Base-by-base conservation (phyloP, 2,329 filamentous ascomycete genomes). In the Exophiala bonariae region DNA sequence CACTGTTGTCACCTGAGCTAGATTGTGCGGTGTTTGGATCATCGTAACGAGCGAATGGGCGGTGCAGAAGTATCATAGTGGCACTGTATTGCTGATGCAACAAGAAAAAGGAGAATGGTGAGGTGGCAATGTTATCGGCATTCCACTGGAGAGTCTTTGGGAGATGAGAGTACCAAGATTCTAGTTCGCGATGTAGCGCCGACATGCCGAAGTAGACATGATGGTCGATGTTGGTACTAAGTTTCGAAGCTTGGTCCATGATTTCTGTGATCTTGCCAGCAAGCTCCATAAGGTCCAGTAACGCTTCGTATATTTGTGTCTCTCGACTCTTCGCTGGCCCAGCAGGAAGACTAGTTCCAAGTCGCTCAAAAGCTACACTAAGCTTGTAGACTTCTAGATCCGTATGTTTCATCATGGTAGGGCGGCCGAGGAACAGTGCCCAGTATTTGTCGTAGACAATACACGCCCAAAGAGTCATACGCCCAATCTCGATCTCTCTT, bases 401-500 rank as follows among this genome's bases (percentile, higher is more conserved):
- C n/a, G 40, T 23, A 6, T 17, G n/a, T 17, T 50, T 50, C n/a
- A 50, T 35, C 18, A 28, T 37, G 5, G 46, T 49, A 11, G 46
- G 40, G 3, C 46, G 37, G 16, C 46, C 46, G 3, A 44, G 28
- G 19, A 49, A 49, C 13, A 49, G 26, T 10, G 47, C 42, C 47
- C 47, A 50, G 32, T 50, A 50, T 32, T 42, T 50, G 31, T 50
- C 47, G 18, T 50, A 45, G 20, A 50, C 33, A 23, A 46, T 30
- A 22, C 47, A 50, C 9, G 47, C 47, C 26, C 18, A 40, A 22
- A 52, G 39, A 32, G 40, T 49, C 45, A 50, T 45, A n/a, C 40
- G 13, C 11, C 49, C 34, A 44, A 43, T 50, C 30, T 53, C 43
- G 31, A 55, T 38, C 40, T 51, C 43, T 50, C 46, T 34, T 47